phyloP scores from a whole-genome alignment of 1,284 basidiomycete species.

The Wolfiporia cocos region DNA sequence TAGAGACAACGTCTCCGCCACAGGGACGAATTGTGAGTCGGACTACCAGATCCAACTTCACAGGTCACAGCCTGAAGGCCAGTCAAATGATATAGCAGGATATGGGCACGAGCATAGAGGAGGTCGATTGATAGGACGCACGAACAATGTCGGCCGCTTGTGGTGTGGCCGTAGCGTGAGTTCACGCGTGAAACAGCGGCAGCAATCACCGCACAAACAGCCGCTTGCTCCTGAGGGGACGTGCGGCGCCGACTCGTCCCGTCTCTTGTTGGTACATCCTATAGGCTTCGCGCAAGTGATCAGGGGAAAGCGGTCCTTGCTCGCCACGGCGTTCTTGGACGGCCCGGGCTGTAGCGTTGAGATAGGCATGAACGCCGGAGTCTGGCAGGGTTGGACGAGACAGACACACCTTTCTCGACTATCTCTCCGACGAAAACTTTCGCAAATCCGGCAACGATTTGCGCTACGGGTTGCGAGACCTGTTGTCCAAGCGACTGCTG shows the following conservation, averaged over 20 bases:
- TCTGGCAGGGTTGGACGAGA: neutral
- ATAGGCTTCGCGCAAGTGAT: constrained; percentile 86
- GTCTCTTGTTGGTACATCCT: constrained; percentile 77
- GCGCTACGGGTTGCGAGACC: constrained; percentile 81
- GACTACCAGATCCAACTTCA: too few species aligned
- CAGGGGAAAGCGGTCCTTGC: constrained; percentile 75
- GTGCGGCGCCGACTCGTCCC: constrained; percentile 70
- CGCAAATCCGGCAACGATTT: constrained; percentile 82
- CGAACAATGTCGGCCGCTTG: too few species aligned
- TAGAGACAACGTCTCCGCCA: too few species aligned
- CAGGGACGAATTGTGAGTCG: too few species aligned
- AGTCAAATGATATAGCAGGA: too few species aligned
- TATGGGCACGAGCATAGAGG: too few species aligned
- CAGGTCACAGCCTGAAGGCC: too few species aligned
- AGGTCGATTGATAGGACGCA: too few species aligned
- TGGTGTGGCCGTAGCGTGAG: too few species aligned
- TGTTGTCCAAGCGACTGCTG: constrained; percentile 81
- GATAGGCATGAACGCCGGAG: neutral
- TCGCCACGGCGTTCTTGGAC: constrained; percentile 73
- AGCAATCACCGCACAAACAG: constrained; percentile 61
- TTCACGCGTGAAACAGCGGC: too few species aligned
- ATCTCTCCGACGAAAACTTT: constrained; percentile 94
- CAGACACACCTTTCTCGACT: constrained; percentile 69
- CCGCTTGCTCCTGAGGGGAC: constrained; percentile 57
- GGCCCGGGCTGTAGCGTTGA: constrained; percentile 51